Evolutionary conservation across 2,329 filamentous ascomycete genomes (phyloP), one percentile per base, ranked within the genome.

Genomic region (Apiospora malaysiana): DNA sequence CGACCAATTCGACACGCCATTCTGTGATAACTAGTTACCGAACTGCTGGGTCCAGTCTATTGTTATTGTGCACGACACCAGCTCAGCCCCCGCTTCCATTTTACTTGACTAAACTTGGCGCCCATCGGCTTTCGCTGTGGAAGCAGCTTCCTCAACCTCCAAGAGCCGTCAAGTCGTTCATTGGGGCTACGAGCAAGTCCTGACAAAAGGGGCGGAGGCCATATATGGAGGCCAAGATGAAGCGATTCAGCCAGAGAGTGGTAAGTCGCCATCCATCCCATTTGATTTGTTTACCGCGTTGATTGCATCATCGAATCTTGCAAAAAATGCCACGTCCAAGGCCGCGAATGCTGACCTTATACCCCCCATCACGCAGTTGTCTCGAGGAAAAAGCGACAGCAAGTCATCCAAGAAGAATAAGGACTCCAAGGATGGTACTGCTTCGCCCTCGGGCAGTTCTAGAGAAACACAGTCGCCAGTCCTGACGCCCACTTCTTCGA

Each of bases 201-300:
- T 67, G 65, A 67, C n/a, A 25, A 32, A 67, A 46, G 65, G 65
- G 65, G 40, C 43, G 43, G 49, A 70, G 49, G 65, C 43, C 65
- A 45, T 67, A 43, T 67, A 43, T 45, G 43, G 45, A 40, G 67
- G 45, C 69, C 71, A 79, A 88, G 84, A 98, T 98, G 95, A 98
- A 97, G 87, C 93, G 94, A 83, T 97, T 98, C 85, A 93, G 94
- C 85, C 94, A 97, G 88, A 94, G 93, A 92, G 94, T 98, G 88
- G 94, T 97, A 90, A 88, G 93, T 90, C 73, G 56, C 69, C 49
- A 42, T 40, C 51, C n/a, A 4, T n/a, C 23, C 51, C n/a, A 2
- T n/a, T 40, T 21, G 56, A 40, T 63, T n/a, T 40, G 56, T 63
- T 63, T 63, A 63, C 56, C 56, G 4, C 27, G 18, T 40, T 63